Base-by-base conservation (phyloP, 2,329 filamentous ascomycete species). In the Alternaria brassicae region DNA sequence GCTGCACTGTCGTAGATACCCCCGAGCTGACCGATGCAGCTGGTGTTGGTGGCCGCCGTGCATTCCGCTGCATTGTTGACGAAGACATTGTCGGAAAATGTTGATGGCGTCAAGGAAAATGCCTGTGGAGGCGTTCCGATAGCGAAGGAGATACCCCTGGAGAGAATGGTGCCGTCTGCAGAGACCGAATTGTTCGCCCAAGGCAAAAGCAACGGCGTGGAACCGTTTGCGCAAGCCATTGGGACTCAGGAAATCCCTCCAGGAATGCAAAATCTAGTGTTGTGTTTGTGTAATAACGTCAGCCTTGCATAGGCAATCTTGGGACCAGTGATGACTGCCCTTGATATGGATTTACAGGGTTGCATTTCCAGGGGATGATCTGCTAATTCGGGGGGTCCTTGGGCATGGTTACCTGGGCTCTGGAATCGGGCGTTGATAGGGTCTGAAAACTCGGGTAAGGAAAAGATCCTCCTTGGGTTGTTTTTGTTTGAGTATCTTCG, bases 181-280 rank as follows among this genome's bases (percentile, higher is more conserved):
- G 64, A 62, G 21, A 63, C 60, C 21, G 64, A 56, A 36, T 64
- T 60, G 54, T 67, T 67, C 15, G 64, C 57, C 64, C 64, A 67
- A 3, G 64, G 64, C 40, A 67, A 23, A 10, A 67, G 53, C 59
- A 67, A 52, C 41, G 64, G 62, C 44, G 37, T 57, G 12, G 63
- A 66, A 53, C 63, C 61, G 39, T 66, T 66, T 27, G 63, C 34
- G 42, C 63, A 66, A 28, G 61, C 63, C 63, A 66, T 66, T 9
- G 39, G 30, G n/a, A 54, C 56, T n/a, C 36, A 45, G 19, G 10
- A 44, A 19, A 39, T 30, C 19, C 55, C 53, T 42, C 49, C 36
- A 30, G 28, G 21, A 47, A 30, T n/a, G 41, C 28, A 40, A 23
- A 41, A 10, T 54, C 30, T 23, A 25, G 23, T 17, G 42, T 57